Evolutionary conservation across 2,329 filamentous ascomycete species (phyloP), one percentile per base, ranked within the genome.

Genomic region (Penicillium sp.): DNA sequence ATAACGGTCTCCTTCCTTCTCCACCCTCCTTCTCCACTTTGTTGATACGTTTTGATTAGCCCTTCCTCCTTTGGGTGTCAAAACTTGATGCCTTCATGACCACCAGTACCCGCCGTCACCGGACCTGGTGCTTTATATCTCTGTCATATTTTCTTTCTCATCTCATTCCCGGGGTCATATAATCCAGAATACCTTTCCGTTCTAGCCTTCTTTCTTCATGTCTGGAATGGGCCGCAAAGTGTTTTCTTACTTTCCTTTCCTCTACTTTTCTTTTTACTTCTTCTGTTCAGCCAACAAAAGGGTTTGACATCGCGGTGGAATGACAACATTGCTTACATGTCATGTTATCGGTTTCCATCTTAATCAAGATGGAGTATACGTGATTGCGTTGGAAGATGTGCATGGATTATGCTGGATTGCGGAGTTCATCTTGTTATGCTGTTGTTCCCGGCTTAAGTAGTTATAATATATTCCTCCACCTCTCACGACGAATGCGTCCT

Each of bases 401-500:
- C 56, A 59, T 60, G 52, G 54, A 52, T 55, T 48, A 52, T 51
- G 50, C 45, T 49, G 45, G 55, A 41, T 38, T 40, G 7, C 54
- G 58, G 55, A 54, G 54, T 59, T 54, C 37, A 51, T 53, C 35
- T 55, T 42, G 41, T 44, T 38, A 45, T 45, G 29, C 41, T 49
- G 36, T 33, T 44, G 51, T 49, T 54, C 46, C 42, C 28, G 18
- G 43, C 45, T 41, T 55, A 54, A 51, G 49, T 60, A 58, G 56
- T 58, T 49, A 57, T 60, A 60, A 60, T 60, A 59, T 59, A 56
- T 13, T 53, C 50, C 52, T 50, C 22, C 45, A 34, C 33, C 33
- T 8, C 33, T 35, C 22, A 35, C 14, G 33, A 11, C 10, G 14
- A 35, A 35, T 34, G 33, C 6, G 14, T n/a, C n/a, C n/a, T 18